These are phyloP conservation scores for Fusarium sp. DNA, from an alignment of 2,329 filamentous ascomycete genomes.

Conservation along the genomic window DNA sequence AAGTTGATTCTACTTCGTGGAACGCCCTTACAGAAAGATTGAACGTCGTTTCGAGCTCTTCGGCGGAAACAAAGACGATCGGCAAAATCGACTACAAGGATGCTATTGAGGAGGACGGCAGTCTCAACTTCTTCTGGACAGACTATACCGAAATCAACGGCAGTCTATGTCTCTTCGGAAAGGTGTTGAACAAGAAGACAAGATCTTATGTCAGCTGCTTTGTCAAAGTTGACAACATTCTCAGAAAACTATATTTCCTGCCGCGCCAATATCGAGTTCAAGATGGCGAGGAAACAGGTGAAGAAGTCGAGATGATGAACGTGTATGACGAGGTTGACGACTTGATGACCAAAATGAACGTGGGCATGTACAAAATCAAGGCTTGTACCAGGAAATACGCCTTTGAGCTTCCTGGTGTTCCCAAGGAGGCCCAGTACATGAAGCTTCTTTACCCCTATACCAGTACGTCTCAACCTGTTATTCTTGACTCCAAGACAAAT, in stretches of 20 bases:
- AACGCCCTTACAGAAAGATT: slow-evolving; percentile 86
- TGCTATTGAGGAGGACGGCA: slow-evolving; percentile 93
- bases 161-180: slow-evolving; percentile 92
- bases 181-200: slow-evolving; percentile 89
- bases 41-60: slow-evolving; percentile 83
- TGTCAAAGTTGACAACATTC: slow-evolving; percentile 92
- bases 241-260: slow-evolving; percentile 92
- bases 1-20: slow-evolving; percentile 86
- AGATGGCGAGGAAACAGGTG: slow-evolving; percentile 74
- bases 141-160: slow-evolving; percentile 95
- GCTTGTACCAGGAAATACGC: slow-evolving; percentile 90
- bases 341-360: slow-evolving; percentile 87
- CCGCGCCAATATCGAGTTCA: slow-evolving; percentile 73
- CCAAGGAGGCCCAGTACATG: slow-evolving; percentile 89
- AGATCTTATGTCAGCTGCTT: slow-evolving; percentile 89
- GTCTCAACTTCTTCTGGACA: slow-evolving; percentile 94
- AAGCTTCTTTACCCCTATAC: slow-evolving; percentile 97
- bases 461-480: slow-evolving; percentile 56
- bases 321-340: slow-evolving; percentile 90
- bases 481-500: background rate
- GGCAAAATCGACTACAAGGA: slow-evolving; percentile 87
- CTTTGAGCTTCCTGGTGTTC: slow-evolving; percentile 88
- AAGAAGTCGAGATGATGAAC: slow-evolving; percentile 86
- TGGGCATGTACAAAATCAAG: slow-evolving; percentile 94
- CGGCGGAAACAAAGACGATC: slow-evolving; percentile 69